phyloP scores from a whole-genome alignment of 176 grass and related monocot species.

The Musa troglodytarum region DNA sequence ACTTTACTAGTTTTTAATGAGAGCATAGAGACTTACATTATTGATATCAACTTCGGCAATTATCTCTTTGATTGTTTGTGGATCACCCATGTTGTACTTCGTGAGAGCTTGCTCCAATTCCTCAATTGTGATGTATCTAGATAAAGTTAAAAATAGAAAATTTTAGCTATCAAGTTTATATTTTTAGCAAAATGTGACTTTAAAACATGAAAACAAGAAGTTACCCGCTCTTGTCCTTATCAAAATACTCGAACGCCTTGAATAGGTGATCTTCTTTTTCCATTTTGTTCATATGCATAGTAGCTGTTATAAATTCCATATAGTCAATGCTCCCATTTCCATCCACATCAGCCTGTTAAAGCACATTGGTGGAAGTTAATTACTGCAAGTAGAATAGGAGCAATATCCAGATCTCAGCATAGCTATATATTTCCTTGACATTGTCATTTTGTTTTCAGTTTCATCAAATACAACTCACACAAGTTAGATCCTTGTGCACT shows the following conservation, averaged over 20 bases:
- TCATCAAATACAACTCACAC: too few relatives aligned
- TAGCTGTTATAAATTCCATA: conserved; percentile 18
- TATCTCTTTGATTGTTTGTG: conserved; percentile 13
- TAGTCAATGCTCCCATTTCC: conserved; percentile 22
- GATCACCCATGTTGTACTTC: conserved; percentile 12
- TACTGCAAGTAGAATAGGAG: not conserved
- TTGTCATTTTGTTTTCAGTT: too few relatives aligned
- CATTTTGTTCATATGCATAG: conserved; percentile 21
- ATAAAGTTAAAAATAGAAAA: not conserved
- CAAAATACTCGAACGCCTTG: conserved; percentile 20
- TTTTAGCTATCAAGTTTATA: not conserved
- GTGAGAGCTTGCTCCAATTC: conserved; percentile 14
- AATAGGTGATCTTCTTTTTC: conserved; percentile 22
- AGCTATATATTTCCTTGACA: too few relatives aligned
- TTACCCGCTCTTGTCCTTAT: conserved; percentile 20
- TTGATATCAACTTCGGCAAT: conserved; percentile 19
- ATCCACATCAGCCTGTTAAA: conserved; percentile 15
- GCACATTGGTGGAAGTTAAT: not conserved
- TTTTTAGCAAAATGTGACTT: not conserved
- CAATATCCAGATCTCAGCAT: not conserved
- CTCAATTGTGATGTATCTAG: conserved; percentile 14
- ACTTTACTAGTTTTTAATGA: too few relatives aligned
- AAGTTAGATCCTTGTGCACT: too few relatives aligned
- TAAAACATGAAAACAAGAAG: not conserved
- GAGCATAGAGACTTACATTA: not conserved